A percentile compares a stretch with the other conserved stretches of the same genome.
Evolutionary conservation across 1,139 yeast species (phyloP).

Genomic region (Sugiyamaella xylanicola): DNA sequence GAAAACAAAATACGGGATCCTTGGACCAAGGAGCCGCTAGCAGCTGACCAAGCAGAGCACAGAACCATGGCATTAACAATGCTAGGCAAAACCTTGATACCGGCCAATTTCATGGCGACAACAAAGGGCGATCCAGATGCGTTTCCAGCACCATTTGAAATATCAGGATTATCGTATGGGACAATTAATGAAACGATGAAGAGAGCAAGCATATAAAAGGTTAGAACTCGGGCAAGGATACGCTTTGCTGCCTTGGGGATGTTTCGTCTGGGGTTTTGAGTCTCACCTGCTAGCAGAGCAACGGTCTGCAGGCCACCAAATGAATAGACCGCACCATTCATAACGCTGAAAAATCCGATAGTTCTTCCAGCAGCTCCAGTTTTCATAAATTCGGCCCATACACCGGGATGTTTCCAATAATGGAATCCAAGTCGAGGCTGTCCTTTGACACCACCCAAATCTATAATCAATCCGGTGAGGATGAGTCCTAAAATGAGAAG

Average conservation of each 20-base stretch:
- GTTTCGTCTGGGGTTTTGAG: slow-evolving; percentile 68
- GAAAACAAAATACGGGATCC: slow-evolving; percentile 83
- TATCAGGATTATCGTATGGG: slow-evolving; percentile 55
- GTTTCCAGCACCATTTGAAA: slow-evolving; percentile 47
- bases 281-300: slow-evolving; percentile 85
- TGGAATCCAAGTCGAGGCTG: slow-evolving; percentile 65
- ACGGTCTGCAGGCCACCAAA: slow-evolving; percentile 82
- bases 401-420: slow-evolving; percentile 65
- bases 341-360: slow-evolving; percentile 70
- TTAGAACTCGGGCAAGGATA: slow-evolving; percentile 68
- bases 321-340: slow-evolving; percentile 85
- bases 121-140: slow-evolving; percentile 72
- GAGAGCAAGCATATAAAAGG: slow-evolving; percentile 63
- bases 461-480: slow-evolving; percentile 60
- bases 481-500: slow-evolving; percentile 64
- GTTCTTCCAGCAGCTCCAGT: not conserved
- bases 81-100: slow-evolving; percentile 63
- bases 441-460: slow-evolving; percentile 69
- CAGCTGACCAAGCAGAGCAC: slow-evolving; percentile 68
- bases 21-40: slow-evolving; percentile 75
- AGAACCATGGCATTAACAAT: slow-evolving; percentile 73
- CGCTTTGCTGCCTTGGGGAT: slow-evolving; percentile 72
- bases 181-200: slow-evolving; percentile 64
- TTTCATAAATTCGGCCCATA: slow-evolving; percentile 66
- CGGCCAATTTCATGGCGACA: slow-evolving; percentile 60